Conservation (phyloP, 768 basidiomycete species). For the Mycena galericulata region DNA sequence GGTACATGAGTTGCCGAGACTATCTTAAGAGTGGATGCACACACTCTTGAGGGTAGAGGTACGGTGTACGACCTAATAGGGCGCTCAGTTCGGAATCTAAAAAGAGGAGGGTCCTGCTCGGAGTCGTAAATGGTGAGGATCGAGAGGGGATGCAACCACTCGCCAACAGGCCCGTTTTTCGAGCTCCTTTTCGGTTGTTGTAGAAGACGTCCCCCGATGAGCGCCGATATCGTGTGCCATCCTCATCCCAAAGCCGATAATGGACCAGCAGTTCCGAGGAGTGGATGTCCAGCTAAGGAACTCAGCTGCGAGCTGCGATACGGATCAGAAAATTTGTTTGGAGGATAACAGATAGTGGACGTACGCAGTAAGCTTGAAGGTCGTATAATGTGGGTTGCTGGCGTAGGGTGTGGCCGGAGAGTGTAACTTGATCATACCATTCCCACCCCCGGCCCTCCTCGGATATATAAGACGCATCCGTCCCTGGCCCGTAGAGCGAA, state of each 20-base stretch:
- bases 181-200: neutral
- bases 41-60: conserved; percentile 3
- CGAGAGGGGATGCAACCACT: neutral
- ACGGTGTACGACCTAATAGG: neutral
- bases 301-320: neutral
- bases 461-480: neutral
- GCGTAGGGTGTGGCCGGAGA: conserved; percentile 3
- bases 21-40: neutral
- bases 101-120: neutral
- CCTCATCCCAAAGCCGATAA: conserved; percentile 7
- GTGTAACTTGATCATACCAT: conserved; percentile 12
- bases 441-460: neutral
- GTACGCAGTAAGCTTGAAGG: conserved; percentile 18
- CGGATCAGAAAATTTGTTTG: no score
- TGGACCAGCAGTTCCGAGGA: neutral
- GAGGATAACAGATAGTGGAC: neutral
- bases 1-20: neutral
- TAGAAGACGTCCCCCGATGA: neutral
- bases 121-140: neutral
- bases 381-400: neutral
- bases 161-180: conserved; percentile 19
- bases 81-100: no score
- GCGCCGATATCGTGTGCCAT: conserved; percentile 6
- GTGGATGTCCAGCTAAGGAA: neutral
- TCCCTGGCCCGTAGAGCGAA: conserved; percentile 33